A percentile compares a stretch with the other conserved stretches of the same genome.
These are phyloP conservation scores for Rhizoctonia solani DNA, from an alignment of 1,284 basidiomycete species.

Conservation along the genomic window DNA sequence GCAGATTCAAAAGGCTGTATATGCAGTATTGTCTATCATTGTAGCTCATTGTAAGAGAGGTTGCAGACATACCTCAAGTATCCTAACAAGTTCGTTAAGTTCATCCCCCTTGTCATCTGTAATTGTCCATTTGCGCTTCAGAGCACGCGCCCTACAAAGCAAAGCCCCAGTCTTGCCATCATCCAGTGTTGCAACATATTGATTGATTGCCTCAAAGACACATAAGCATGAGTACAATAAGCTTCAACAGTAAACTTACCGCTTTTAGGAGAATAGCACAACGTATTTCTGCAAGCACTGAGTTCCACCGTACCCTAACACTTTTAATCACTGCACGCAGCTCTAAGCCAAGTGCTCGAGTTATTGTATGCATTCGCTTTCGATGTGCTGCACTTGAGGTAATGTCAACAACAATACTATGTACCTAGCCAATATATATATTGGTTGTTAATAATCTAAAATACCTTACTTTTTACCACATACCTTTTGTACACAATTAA, in stretches of 20 bases:
- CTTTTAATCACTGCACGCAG: constrained; percentile 7
- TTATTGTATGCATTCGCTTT: neutral
- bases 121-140: neutral
- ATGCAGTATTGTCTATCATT: neutral
- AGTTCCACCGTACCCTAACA: neutral
- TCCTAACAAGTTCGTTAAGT: neutral
- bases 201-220: neutral
- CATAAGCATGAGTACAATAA: no score
- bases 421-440: neutral
- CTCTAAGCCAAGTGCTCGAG: neutral
- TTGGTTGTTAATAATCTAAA: neutral
- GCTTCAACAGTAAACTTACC: neutral
- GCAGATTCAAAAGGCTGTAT: neutral
- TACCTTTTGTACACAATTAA: constrained; percentile 1
- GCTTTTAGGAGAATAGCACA: neutral
- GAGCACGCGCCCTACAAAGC: neutral
- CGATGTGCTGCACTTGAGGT: neutral
- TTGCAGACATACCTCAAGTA: constrained; percentile 2
- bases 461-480: neutral
- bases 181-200: neutral
- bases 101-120: neutral
- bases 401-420: constrained; percentile 3
- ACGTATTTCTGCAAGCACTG: neutral
- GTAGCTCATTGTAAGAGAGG: neutral
- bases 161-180: neutral